A percentile compares a stretch with the other conserved stretches of the same genome.
Evolutionary conservation across 1,139 yeast species (phyloP).

Genomic region (Blastobotrys proliferans): DNA sequence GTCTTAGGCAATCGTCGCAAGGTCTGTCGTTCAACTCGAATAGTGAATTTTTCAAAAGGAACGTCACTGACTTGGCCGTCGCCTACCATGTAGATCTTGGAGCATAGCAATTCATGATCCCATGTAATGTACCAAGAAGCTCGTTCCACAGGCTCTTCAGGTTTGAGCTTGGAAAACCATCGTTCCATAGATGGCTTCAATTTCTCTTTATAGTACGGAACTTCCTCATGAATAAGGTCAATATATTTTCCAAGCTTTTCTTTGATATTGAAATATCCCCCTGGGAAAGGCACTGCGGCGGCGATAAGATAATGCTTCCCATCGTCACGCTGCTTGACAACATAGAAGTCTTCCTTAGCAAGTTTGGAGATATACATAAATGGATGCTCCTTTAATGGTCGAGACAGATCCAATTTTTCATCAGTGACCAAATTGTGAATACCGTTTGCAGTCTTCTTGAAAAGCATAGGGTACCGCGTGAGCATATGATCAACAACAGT

Average conservation of each 20-base stretch:
- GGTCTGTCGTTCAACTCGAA: constrained; percentile 63
- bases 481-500: constrained; percentile 56
- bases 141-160: constrained; percentile 61
- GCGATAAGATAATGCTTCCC: constrained; percentile 63
- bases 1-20: constrained; percentile 60
- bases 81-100: constrained; percentile 31
- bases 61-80: constrained; percentile 37
- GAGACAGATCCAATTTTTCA: constrained; percentile 55
- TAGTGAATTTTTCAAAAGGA: constrained; percentile 38
- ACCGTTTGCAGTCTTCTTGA: constrained; percentile 50
- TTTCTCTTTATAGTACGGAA: constrained; percentile 67
- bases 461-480: constrained; percentile 57
- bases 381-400: constrained; percentile 61
- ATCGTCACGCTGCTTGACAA: constrained; percentile 50
- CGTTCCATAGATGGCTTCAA: constrained; percentile 69
- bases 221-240: constrained; percentile 64
- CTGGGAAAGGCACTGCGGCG: constrained; percentile 76
- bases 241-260: constrained; percentile 56
- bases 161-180: constrained; percentile 61
- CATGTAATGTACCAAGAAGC: constrained; percentile 75
- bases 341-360: constrained; percentile 71
- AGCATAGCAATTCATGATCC: constrained; percentile 56
- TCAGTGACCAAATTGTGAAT: constrained; percentile 59
- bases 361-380: constrained; percentile 57
- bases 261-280: constrained; percentile 64